Evolutionary conservation across 352 stramenopile genomes (phyloP).

Genomic region (Phytophthora colocasiae): DNA sequence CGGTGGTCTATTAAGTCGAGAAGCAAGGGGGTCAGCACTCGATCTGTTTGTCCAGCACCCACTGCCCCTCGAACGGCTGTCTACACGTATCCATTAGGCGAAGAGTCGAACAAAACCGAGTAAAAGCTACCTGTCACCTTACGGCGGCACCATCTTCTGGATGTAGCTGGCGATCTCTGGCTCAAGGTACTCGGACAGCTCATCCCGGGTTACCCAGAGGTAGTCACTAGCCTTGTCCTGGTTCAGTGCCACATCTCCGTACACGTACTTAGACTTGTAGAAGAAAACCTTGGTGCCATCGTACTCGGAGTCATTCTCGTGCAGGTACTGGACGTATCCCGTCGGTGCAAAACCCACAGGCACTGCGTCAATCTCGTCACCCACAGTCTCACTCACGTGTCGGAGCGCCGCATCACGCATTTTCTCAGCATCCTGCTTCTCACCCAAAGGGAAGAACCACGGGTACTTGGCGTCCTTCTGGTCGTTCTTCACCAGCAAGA

Average conservation of each 20-base stretch:
- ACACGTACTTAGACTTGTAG: slow-evolving; percentile 82
- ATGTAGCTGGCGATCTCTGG: slow-evolving; percentile 72
- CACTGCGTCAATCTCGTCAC: slow-evolving; percentile 54
- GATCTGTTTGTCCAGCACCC: neutral
- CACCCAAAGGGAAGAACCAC: slow-evolving; percentile 82
- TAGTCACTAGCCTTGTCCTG: slow-evolving; percentile 70
- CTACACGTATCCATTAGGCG: slow-evolving; percentile 26
- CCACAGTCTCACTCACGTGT: slow-evolving; percentile 53
- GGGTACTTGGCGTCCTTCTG: slow-evolving; percentile 57
- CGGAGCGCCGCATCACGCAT: slow-evolving; percentile 84
- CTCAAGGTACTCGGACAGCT: slow-evolving; percentile 82
- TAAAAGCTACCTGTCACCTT: slow-evolving; percentile 13
- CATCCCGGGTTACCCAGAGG: slow-evolving; percentile 80
- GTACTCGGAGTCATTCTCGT: slow-evolving; percentile 60
- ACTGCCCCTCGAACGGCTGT: slow-evolving; percentile 23
- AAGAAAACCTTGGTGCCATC: slow-evolving; percentile 90
- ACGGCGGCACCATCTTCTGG: slow-evolving; percentile 83
- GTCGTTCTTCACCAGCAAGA: slow-evolving; percentile 76
- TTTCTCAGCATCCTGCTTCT: slow-evolving; percentile 72
- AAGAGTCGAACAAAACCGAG: slow-evolving; percentile 32
- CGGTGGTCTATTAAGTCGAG: slow-evolving; percentile 31
- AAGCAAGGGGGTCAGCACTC: slow-evolving; percentile 1
- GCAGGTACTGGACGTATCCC: slow-evolving; percentile 75
- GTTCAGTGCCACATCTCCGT: slow-evolving; percentile 72
- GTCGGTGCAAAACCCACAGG: slow-evolving; percentile 80